phyloP scores from a whole-genome alignment of 2,329 filamentous ascomycete genomes.

The Akanthomyces muscarius region DNA sequence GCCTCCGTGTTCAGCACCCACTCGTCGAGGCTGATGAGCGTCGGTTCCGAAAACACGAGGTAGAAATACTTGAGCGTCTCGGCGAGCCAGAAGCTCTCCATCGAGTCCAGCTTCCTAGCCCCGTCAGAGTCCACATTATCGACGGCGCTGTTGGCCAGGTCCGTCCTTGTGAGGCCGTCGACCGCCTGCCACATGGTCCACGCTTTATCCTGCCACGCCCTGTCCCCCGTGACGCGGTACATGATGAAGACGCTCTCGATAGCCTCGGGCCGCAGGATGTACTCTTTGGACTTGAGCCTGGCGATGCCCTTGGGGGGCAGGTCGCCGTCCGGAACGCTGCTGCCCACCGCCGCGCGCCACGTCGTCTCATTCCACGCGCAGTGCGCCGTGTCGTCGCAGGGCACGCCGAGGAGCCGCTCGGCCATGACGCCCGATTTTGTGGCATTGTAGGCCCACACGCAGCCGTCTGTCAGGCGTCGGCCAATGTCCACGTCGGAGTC shows the following conservation, averaged over 20 bases:
- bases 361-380: conserved; percentile 34
- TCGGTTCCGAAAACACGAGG: conserved; percentile 63
- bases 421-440: conserved; percentile 54
- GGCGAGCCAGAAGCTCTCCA: conserved; percentile 69
- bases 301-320: conserved; percentile 53
- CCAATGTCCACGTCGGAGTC: conserved; percentile 44
- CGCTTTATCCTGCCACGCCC: conserved; percentile 44
- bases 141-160: conserved; percentile 47
- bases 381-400: conserved; percentile 30
- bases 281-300: conserved; percentile 51
- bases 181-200: conserved; percentile 53
- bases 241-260: conserved; percentile 52
- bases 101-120: conserved; percentile 48
- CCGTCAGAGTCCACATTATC: conserved; percentile 31
- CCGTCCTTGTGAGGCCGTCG: conserved; percentile 42
- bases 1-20: conserved; percentile 60
- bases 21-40: conserved; percentile 61
- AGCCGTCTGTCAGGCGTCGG: conserved; percentile 48
- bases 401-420: conserved; percentile 42
- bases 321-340: conserved; percentile 26
- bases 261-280: conserved; percentile 51
- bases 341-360: conserved; percentile 23
- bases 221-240: conserved; percentile 47
- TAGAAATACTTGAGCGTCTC: conserved; percentile 77
- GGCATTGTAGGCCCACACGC: conserved; percentile 52